Evolutionary conservation across 2,329 filamentous ascomycete species (phyloP).

Genomic region (Aspergillus carbonarius): DNA sequence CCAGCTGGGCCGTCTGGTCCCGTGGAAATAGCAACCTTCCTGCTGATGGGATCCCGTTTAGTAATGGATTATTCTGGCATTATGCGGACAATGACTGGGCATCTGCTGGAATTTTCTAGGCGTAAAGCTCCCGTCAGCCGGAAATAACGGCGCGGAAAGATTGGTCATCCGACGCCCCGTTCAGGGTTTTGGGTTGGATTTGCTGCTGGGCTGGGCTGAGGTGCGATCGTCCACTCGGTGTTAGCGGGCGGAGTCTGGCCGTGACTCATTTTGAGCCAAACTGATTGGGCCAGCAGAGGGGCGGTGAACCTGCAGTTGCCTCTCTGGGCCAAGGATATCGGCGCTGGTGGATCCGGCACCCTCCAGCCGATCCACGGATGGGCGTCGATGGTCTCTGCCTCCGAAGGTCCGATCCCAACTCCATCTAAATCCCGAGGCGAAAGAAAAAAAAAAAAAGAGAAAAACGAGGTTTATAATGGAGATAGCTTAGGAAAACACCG

Average conservation of each 20-base stretch:
- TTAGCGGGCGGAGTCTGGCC: conserved; percentile 8
- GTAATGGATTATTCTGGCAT: neutral
- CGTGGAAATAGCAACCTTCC: neutral
- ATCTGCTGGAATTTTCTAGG: conserved; percentile 13
- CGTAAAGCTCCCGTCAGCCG: neutral
- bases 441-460: neutral
- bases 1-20: neutral
- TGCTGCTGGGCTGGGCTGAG: neutral
- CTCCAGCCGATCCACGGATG: conserved; percentile 16
- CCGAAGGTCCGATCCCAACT: conserved; percentile 16
- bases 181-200: neutral
- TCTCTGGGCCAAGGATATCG: conserved; percentile 2
- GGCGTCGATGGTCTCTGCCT: conserved; percentile 6
- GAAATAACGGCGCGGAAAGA: conserved; percentile 20
- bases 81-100: neutral
- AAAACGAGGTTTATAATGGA: conserved; percentile 7
- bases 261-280: conserved; percentile 15
- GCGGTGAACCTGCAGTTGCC: conserved; percentile 15
- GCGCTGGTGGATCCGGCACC: conserved; percentile 6
- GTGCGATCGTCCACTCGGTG: conserved; percentile 7
- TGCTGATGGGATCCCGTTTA: neutral
- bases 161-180: conserved; percentile 21
- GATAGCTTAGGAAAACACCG: neutral
- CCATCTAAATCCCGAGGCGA: neutral
- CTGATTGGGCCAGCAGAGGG: conserved; percentile 14